Base-by-base conservation (phyloP, 805 yeast genomes). In the Yarrowia sp. region DNA sequence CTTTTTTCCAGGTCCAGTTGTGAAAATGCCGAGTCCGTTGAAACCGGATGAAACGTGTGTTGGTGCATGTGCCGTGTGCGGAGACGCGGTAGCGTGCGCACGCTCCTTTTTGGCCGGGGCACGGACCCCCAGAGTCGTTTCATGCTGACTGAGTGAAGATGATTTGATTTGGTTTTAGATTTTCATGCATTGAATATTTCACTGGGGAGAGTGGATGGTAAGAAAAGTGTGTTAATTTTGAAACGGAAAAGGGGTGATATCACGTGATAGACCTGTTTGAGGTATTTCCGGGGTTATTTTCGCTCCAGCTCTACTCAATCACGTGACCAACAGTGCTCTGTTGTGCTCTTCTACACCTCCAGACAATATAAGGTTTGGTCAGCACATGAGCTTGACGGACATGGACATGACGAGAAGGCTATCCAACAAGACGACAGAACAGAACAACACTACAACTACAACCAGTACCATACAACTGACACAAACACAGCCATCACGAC, bases 81-180 rank as follows among this genome's bases (percentile, higher is more conserved):
- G 35, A 22, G 28, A 22, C 28, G 28, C 28, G 28, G 28, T 22
- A 22, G 28, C 28, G 28, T 22, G 28, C 28, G 28, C 28, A 22
- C 28, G 28, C 28, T 22, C 28, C 28, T 22, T 22, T 18, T 17
- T 55, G 61, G 41, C 61, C 61, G 61, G 61, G 61, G 38, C 10
- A 39, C 22, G 28, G 45, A 14, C 47, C 61, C 61, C 61, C 61
- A 55, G 36, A 55, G 61, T 55, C 61, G 31, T 55, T 41, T 55
- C 61, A 55, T 55, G 61, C 31, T 55, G 60, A 14, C 36, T 53
- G 45, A 6, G 58, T 14, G 36, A 32, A 39, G 53, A 15, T 45
- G 36, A 45, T 32, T 47, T 33, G 38, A 31, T 32, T 32, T 15
- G 47, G 41, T 55, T 55, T 55, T 55, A 55, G 47, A 55, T 55